These are phyloP conservation scores for Pseudoperonospora humuli DNA, from an alignment of 352 stramenopile genomes.

Conservation along the genomic window DNA sequence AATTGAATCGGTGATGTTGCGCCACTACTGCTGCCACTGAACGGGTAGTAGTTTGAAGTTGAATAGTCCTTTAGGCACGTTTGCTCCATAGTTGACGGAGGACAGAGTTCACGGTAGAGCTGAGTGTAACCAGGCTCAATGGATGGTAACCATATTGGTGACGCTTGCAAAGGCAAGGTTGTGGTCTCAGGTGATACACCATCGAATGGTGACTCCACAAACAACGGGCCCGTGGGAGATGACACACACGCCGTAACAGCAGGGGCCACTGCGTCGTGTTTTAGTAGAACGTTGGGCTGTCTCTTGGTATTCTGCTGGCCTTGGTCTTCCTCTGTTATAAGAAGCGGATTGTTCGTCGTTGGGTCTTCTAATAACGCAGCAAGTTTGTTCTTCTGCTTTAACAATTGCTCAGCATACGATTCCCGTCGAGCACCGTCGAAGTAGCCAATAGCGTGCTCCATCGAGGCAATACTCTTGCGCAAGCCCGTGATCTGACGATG, in stretches of 20 bases:
- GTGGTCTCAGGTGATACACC: background rate
- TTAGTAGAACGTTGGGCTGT: slow-evolving; percentile 3
- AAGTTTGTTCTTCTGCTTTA: slow-evolving; percentile 75
- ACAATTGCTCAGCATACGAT: slow-evolving; percentile 60
- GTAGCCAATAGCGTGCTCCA: slow-evolving; percentile 77
- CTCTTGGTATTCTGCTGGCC: background rate
- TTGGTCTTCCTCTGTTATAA: slow-evolving; percentile 27
- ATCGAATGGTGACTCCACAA: slow-evolving; percentile 14
- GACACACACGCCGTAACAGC: slow-evolving; percentile 10
- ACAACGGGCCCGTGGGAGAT: slow-evolving; percentile 22
- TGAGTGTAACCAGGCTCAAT: slow-evolving; percentile 13
- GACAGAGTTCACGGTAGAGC: slow-evolving; percentile 15
- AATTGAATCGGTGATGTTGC: slow-evolving; percentile 12
- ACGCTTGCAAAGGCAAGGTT: slow-evolving; percentile 3
- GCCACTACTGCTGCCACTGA: background rate
- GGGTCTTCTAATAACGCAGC: slow-evolving; percentile 51
- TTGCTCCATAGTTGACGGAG: slow-evolving; percentile 5
- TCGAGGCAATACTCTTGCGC: slow-evolving; percentile 79
- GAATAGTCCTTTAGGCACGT: background rate
- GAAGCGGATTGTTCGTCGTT: slow-evolving; percentile 38
- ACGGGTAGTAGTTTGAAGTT: slow-evolving; percentile 8
- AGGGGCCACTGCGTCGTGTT: slow-evolving; percentile 3
- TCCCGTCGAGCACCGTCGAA: slow-evolving; percentile 63
- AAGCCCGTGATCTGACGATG: slow-evolving; percentile 83
- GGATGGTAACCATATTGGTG: slow-evolving; percentile 6